Conservation (phyloP, 805 yeast genomes). For the Wickerhamiella lipophila region DNA sequence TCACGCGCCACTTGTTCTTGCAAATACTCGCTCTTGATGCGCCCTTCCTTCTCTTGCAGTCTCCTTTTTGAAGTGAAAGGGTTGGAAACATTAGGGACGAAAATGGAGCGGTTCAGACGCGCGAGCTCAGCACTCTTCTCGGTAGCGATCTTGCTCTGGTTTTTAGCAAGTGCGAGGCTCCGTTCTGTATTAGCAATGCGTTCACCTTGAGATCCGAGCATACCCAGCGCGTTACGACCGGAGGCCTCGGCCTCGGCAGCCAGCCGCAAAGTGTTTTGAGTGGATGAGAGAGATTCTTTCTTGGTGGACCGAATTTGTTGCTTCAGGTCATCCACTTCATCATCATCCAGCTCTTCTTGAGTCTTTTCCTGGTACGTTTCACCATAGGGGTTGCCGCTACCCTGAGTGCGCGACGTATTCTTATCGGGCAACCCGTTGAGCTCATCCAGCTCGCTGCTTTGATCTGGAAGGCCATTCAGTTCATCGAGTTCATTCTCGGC, state of each 20-base stretch:
- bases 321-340: slow-evolving; percentile 76
- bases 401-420: background rate
- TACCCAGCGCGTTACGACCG: slow-evolving; percentile 74
- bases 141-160: slow-evolving; percentile 71
- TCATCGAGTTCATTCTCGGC: slow-evolving; percentile 7
- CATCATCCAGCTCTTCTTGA: slow-evolving; percentile 42
- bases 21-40: slow-evolving; percentile 46
- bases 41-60: slow-evolving; percentile 58
- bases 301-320: slow-evolving; percentile 72
- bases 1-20: slow-evolving; percentile 53
- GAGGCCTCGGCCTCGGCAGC: slow-evolving; percentile 61
- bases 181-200: slow-evolving; percentile 68
- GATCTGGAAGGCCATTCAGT: slow-evolving; percentile 7
- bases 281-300: slow-evolving; percentile 73
- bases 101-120: slow-evolving; percentile 65
- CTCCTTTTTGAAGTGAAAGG: slow-evolving; percentile 81
- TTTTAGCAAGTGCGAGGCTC: slow-evolving; percentile 60
- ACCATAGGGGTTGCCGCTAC: slow-evolving; percentile 3
- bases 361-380: background rate
- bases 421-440: slow-evolving; percentile 9
- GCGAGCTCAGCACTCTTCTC: slow-evolving; percentile 69
- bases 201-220: slow-evolving; percentile 90
- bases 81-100: slow-evolving; percentile 67
- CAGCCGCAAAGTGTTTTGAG: slow-evolving; percentile 66
- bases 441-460: slow-evolving; percentile 13